Percentiles rank a stretch among this genome's conserved stretches.
These are phyloP conservation scores for Coemansia sp. DNA, from an alignment of 192 early-diverging fungal species.

Conservation along the genomic window DNA sequence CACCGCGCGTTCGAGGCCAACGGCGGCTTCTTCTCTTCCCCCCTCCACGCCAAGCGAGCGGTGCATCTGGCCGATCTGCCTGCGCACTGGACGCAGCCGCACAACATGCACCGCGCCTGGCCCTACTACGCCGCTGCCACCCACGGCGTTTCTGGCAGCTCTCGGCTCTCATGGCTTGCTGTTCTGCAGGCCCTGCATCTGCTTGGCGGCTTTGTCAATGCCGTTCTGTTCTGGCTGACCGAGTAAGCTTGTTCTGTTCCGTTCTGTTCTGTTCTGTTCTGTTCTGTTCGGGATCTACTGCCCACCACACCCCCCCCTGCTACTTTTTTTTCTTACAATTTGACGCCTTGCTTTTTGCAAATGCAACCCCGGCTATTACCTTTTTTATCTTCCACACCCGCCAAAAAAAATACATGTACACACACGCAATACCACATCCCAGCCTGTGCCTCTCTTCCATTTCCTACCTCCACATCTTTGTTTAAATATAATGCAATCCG, in stretches of 20 bases:
- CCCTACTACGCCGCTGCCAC: conserved; percentile 26
- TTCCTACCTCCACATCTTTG: no score
- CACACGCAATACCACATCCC: no score
- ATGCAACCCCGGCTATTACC: no score
- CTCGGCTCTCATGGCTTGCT: conserved; percentile 37
- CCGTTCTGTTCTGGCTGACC: conserved; percentile 45
- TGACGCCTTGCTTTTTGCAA: no score
- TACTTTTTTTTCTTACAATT: no score
- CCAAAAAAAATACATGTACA: no score
- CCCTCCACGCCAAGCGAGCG: neutral
- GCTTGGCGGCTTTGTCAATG: conserved; percentile 37
- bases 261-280: neutral
- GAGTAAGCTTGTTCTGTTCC: conserved; percentile 15
- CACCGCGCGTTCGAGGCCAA: conserved; percentile 21
- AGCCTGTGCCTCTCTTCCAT: no score
- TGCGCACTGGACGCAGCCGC: conserved; percentile 30
- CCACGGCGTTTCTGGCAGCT: conserved; percentile 6
- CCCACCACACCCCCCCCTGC: no score
- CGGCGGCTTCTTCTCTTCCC: neutral
- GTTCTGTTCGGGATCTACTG: neutral
- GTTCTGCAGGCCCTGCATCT: conserved; percentile 41
- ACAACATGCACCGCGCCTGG: conserved; percentile 43
- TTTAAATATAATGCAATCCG: no score
- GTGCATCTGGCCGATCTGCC: conserved; percentile 26
- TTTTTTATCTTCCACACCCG: no score